Base-by-base conservation (phyloP, 345 rosid genomes). In the Hirschfeldia incana region DNA sequence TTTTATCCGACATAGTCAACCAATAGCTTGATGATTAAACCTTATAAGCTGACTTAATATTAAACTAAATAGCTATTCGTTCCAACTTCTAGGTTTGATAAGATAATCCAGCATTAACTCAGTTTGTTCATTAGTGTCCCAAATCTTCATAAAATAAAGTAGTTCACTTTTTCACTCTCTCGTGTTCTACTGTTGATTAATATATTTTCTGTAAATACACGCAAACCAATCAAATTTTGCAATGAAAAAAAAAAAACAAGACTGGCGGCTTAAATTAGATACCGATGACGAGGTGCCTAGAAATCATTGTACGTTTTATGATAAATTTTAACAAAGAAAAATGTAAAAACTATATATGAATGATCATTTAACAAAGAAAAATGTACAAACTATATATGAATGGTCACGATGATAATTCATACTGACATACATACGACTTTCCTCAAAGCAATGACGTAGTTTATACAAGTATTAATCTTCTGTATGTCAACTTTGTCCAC, bases 1-100 rank as follows among this genome's bases (percentile, higher is more conserved):
- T 76, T 39, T 76, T 67, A 68, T 4, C 34, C 32, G 76, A 59
- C 13, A 67, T 9, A 12, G 79, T 76, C 79, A 76, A 60, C 79
- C 34, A 59, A 16, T 76, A 76, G 2, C 6, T 42, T 29, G 73
- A 59, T 67, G 59, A 60, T 51, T 30, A 60, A 59, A 69, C 53
- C 51, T 69, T 29, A 21, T 21, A 21, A 6, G 73, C n/a, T 1
- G 46, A 30, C n/a, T 3, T 59, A 6, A 29, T 65, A 57, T 12
- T 13, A 73, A 32, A 67, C 34, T 11, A 27, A 4, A 37, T 32
- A 27, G 8, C 11, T 4, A 12, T 46, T 46, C 36, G 15, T 33
- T 46, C 26, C 58, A 66, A 75, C 44, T 75, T 13, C 55, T 8
- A 21, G n/a, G 15, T 26, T 53, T 53, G 2, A 74, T 55, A 53